These are phyloP conservation scores for Boletus reticuloceps DNA, from an alignment of 768 basidiomycete species.

Conservation along the genomic window DNA sequence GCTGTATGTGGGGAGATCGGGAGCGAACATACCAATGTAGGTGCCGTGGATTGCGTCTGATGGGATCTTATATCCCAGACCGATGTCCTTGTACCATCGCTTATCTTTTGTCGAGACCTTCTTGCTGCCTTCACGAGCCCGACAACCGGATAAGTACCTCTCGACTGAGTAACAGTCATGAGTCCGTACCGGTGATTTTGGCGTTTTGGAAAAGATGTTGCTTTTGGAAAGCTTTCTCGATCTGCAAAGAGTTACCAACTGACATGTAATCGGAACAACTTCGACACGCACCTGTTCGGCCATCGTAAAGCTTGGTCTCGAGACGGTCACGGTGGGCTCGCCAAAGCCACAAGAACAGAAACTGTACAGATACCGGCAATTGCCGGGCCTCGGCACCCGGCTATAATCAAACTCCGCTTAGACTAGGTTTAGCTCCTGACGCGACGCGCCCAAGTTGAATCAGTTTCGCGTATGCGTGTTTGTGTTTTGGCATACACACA, in stretches of 20 bases:
- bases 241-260: conserved; percentile 41
- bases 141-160: conserved; percentile 9
- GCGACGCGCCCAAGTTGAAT: not conserved
- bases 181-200: conserved; percentile 82
- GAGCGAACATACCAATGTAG: conserved; percentile 77
- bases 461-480: not conserved
- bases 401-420: too few species aligned
- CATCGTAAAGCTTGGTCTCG: conserved; percentile 38
- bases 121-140: conserved; percentile 57
- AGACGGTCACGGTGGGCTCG: not conserved
- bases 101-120: conserved; percentile 93
- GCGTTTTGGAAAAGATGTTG: conserved; percentile 98
- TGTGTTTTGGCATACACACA: conserved; percentile 7
- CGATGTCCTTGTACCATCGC: conserved; percentile 99
- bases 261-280: not conserved
- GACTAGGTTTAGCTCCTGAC: not conserved
- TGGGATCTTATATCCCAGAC: conserved; percentile 95
- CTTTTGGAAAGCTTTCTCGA: conserved; percentile 98
- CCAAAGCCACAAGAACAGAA: conserved; percentile 36
- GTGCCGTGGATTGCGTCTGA: conserved; percentile 92
- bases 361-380: conserved; percentile 42
- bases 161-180: conserved; percentile 2
- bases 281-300: conserved; percentile 54
- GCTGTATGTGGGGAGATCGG: not conserved
- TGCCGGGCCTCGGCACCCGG: conserved; percentile 20